phyloP scores from a whole-genome alignment of 495 filamentous ascomycete species.

The Chaetomium tenue region DNA sequence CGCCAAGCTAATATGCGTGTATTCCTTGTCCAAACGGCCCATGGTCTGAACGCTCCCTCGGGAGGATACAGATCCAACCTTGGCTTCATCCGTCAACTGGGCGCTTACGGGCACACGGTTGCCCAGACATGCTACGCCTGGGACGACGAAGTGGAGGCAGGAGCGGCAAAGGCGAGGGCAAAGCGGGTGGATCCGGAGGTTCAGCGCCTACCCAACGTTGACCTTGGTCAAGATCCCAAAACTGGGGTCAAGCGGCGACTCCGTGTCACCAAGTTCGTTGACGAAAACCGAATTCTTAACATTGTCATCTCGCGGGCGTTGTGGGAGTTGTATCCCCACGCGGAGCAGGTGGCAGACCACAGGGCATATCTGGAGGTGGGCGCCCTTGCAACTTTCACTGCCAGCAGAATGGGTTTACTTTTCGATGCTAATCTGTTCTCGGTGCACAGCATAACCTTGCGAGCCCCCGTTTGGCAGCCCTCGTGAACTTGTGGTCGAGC shows the following conservation, averaged over 20 bases:
- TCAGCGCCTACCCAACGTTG: conserved; percentile 2
- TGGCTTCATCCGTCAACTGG: conserved; percentile 26
- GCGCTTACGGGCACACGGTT: conserved; percentile 14
- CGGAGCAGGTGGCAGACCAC: not conserved
- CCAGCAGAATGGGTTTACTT: too few species aligned
- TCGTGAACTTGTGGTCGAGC: not conserved
- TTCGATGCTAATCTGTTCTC: too few species aligned
- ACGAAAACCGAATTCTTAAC: conserved; percentile 28
- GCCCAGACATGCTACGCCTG: conserved; percentile 33
- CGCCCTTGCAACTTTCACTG: not conserved
- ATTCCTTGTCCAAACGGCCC: conserved; percentile 33
- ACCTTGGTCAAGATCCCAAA: not conserved
- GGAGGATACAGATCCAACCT: conserved; percentile 34
- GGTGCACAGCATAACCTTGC: not conserved
- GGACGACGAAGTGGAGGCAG: conserved; percentile 24
- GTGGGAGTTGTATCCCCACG: not conserved
- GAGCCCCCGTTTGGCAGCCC: not conserved
- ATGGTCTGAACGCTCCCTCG: conserved; percentile 32
- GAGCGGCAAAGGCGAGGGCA: conserved; percentile 17
- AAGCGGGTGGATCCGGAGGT: conserved; percentile 27
- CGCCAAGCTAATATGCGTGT: conserved; percentile 20
- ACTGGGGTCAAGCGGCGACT: conserved; percentile 7
- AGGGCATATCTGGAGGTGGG: not conserved
- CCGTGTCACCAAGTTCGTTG: conserved; percentile 27
- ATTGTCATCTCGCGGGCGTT: conserved; percentile 27